A percentile compares a stretch with the other conserved stretches of the same genome.
phyloP scores from a whole-genome alignment of 257 asterid genomes.

The Knoxia roxburghii region DNA sequence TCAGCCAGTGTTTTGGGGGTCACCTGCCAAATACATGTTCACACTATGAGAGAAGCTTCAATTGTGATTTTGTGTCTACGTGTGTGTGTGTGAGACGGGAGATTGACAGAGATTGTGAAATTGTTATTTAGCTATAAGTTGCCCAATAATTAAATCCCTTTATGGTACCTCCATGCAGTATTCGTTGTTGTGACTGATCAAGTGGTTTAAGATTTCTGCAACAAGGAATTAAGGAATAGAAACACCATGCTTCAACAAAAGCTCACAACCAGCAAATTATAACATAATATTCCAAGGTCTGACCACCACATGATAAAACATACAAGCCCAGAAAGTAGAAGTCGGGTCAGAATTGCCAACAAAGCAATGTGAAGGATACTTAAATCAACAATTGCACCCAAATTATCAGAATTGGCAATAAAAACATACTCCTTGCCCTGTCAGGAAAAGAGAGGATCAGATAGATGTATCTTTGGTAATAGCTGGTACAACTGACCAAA shows the following conservation, averaged over 20 bases:
- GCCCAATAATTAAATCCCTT: not conserved
- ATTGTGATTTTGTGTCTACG: not conserved
- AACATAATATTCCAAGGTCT: not conserved
- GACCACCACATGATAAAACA: not conserved
- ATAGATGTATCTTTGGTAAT: not conserved
- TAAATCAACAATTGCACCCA: conserved; percentile 96
- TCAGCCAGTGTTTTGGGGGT: conserved; percentile 98
- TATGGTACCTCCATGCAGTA: conserved; percentile 95
- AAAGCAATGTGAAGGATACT: conserved; percentile 62
- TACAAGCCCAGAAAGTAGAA: not conserved
- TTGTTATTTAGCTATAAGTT: conserved; percentile 1
- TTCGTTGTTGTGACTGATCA: conserved; percentile 79
- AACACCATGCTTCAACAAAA: not conserved
- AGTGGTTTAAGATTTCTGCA: conserved; percentile 83
- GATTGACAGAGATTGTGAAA: not conserved
- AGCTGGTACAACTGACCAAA: too few species aligned
- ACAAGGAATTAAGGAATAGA: conserved; percentile 43
- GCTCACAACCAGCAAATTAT: not conserved
- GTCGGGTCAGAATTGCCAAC: not conserved
- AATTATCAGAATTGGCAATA: conserved; percentile 91
- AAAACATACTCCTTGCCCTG: conserved; percentile 98
- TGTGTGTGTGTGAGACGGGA: not conserved
- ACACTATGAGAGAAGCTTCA: not conserved
- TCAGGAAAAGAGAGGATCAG: conserved; percentile 5
- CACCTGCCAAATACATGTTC: conserved; percentile 51